Base-by-base conservation (phyloP, 192 early-diverging fungal species). In the Backusella tuberculispora region DNA sequence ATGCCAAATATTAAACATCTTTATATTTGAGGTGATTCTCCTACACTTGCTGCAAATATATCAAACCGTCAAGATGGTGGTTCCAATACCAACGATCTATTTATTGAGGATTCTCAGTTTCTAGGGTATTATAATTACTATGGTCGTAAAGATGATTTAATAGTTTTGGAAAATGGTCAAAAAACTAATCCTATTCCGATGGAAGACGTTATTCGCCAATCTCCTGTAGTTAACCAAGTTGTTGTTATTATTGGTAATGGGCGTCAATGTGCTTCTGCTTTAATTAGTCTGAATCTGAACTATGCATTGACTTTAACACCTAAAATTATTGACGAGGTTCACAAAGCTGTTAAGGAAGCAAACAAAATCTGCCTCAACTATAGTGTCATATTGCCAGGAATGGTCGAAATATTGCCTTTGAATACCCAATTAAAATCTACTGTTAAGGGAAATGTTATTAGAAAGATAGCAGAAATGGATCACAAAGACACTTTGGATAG, bases 381-480 rank as follows among this genome's bases (percentile, higher is more conserved):
- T 63, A 73, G 71, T 14, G 26, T 24, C 3, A 60, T 81, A 21
- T 42, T 77, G 14, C 64, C 41, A 10, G 47, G 74, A 21, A 73
- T 81, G 71, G 42, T 81, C 7, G 44, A 77, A 2, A 74, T 77
- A 13, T 43, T 81, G 1, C 80, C 80, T 13, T 44, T 66, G 13
- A 44, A 64, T 13, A 66, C 43, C 14, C 13, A 42, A 8, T 10
- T 80, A 13, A 64, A 70, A 14, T 0, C 19, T 3, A 73, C 72
- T 15, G 75, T 63, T 53, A 80, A 80, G 41, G 79, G 79, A 47
- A 76, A 74, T 2, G 29, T 76, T 12, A 46, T 24, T 19, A 44
- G 79, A 56, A 81, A 72, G 19, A 83, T 94, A 37, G 83, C 82
- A 3, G 71, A 63, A 13, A 81, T 34, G 29, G 29, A 34, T 34